Conservation (phyloP, 2,329 filamentous ascomycete species). For the Graphilbum fragrans region DNA sequence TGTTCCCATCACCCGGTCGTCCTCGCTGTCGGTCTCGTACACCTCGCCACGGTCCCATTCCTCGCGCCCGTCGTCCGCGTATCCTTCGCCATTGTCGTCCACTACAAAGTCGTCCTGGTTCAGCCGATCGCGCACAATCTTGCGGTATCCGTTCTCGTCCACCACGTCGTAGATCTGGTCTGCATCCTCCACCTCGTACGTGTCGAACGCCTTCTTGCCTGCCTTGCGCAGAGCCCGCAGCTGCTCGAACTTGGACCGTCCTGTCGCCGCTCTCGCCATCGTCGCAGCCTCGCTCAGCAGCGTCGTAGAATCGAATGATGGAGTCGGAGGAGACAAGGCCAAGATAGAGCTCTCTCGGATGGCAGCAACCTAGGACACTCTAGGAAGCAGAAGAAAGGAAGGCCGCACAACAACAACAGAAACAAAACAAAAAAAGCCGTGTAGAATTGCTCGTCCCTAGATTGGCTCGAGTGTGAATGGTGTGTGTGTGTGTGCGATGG, state of each 20-base stretch:
- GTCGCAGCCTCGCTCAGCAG: no score
- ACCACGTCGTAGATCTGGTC: slow-evolving; percentile 88
- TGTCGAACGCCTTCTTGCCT: slow-evolving; percentile 82
- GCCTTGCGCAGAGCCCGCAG: slow-evolving; percentile 72
- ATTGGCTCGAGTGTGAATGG: no score
- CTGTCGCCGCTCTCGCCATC: slow-evolving; percentile 26
- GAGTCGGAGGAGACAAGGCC: no score
- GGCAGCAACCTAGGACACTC: no score
- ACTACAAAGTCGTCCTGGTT: slow-evolving; percentile 97
- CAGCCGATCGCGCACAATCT: slow-evolving; percentile 76
- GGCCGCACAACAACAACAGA: no score
- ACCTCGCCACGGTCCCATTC: slow-evolving; percentile 70
- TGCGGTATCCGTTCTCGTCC: slow-evolving; percentile 94
- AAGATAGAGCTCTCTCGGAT: no score
- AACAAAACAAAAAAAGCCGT: no score
- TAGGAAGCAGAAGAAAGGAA: no score
- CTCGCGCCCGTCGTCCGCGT: slow-evolving; percentile 90
- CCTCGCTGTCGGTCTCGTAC: slow-evolving; percentile 66
- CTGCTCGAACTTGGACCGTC: slow-evolving; percentile 55
- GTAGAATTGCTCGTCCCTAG: no score
- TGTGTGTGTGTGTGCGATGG: no score
- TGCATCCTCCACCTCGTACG: slow-evolving; percentile 77
- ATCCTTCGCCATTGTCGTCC: slow-evolving; percentile 94
- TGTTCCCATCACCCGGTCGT: slow-evolving; percentile 37
- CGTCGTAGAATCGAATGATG: no score